These are phyloP conservation scores for Teunomyces tritomae DNA, from an alignment of 805 yeast genomes.

Conservation along the genomic window DNA sequence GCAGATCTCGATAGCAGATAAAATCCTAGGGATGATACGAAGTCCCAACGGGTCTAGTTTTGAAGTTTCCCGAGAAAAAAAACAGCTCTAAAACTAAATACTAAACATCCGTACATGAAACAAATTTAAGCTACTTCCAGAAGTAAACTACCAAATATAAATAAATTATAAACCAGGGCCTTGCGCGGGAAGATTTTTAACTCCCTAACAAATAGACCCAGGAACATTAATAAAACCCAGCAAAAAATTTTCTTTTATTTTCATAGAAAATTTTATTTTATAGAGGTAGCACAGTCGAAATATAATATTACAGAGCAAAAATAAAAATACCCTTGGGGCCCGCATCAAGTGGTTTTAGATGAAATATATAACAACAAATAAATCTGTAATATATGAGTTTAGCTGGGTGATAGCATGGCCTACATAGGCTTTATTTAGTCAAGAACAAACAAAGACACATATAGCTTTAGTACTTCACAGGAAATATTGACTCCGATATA, in stretches of 20 bases:
- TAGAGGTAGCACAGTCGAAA: not conserved
- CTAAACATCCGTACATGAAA: not conserved
- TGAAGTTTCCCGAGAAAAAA: too few relatives aligned
- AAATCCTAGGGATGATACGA: not conserved
- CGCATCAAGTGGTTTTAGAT: not conserved
- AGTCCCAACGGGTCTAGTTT: too few relatives aligned
- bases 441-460: not conserved
- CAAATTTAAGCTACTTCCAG: not conserved
- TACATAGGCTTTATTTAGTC: not conserved
- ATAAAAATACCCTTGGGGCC: not conserved
- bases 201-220: not conserved
- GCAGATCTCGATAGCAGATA: not conserved
- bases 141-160: not conserved
- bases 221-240: not conserved
- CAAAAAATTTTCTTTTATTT: not conserved
- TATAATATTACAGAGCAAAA: not conserved
- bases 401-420: not conserved
- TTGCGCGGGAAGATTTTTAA: not conserved
- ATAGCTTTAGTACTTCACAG: not conserved
- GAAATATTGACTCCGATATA: not conserved
- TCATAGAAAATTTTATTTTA: not conserved
- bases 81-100: too few relatives aligned
- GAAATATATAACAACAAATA: constrained; percentile 1
- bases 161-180: not conserved
- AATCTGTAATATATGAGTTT: not conserved